Evolutionary conservation across 2,329 filamentous ascomycete species (phyloP).

Genomic region (Septoria petroselini): DNA sequence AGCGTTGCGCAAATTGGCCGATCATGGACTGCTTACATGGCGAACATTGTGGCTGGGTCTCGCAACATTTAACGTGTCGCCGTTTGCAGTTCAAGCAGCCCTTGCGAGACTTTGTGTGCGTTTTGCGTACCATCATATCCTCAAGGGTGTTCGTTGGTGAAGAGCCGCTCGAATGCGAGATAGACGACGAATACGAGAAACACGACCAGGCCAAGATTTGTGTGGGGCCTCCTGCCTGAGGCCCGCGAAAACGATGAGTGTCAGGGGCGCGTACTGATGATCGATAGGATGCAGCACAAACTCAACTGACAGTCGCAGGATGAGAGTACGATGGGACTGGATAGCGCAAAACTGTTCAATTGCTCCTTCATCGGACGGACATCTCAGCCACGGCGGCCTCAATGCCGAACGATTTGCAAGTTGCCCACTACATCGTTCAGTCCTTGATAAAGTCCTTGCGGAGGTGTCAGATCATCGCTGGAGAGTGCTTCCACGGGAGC

Average conservation of each 20-base stretch:
- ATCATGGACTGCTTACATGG: slow-evolving; percentile 13
- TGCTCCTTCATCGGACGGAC: too few relatives aligned
- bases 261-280: too few relatives aligned
- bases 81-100: slow-evolving; percentile 28
- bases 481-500: background rate
- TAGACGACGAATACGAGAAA: background rate
- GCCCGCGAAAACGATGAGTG: background rate
- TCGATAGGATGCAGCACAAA: too few relatives aligned
- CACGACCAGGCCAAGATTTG: background rate
- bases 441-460: background rate
- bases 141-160: background rate
- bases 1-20: background rate
- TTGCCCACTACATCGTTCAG: background rate
- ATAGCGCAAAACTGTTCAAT: too few relatives aligned
- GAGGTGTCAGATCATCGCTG: background rate
- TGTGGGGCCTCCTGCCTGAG: too few relatives aligned
- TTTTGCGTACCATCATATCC: slow-evolving; percentile 17
- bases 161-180: background rate
- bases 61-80: slow-evolving; percentile 26
- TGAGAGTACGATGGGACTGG: too few relatives aligned
- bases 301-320: too few relatives aligned
- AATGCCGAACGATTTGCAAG: background rate
- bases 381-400: background rate
- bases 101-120: slow-evolving; percentile 26
- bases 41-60: slow-evolving; percentile 7